Evolutionary conservation across 495 filamentous ascomycete genomes (phyloP).

Genomic region (Talaromyces adpressus): DNA sequence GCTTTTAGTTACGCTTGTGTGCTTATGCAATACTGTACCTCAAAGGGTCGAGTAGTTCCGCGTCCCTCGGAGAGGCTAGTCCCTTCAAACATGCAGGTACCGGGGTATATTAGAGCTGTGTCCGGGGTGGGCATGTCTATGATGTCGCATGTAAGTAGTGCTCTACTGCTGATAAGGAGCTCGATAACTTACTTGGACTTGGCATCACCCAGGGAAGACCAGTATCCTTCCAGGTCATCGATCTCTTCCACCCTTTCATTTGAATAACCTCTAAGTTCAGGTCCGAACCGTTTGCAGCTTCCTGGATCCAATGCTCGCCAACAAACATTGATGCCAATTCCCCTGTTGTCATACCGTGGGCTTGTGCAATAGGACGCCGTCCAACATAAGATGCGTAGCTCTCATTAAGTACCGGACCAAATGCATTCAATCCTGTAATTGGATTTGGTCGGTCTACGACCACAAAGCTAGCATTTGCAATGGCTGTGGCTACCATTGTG

Average conservation of each 20-base stretch:
- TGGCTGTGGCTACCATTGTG: slow-evolving; percentile 7
- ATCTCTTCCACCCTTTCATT: slow-evolving; percentile 8
- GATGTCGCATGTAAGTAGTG: not conserved
- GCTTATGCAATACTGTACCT: not conserved
- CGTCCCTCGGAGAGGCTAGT: slow-evolving; percentile 8
- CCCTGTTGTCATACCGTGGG: slow-evolving; percentile 6
- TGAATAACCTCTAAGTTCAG: slow-evolving; percentile 1
- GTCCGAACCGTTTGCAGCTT: slow-evolving; percentile 1
- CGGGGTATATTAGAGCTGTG: slow-evolving; percentile 8
- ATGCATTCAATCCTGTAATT: slow-evolving; percentile 7
- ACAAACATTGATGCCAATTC: slow-evolving; percentile 8
- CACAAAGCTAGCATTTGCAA: slow-evolving; percentile 1
- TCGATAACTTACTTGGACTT: slow-evolving; percentile 1
- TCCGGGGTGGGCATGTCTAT: slow-evolving; percentile 8
- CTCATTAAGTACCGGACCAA: slow-evolving; percentile 7
- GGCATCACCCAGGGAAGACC: slow-evolving; percentile 9
- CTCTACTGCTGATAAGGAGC: not conserved
- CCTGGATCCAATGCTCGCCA: slow-evolving; percentile 4
- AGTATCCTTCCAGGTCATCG: slow-evolving; percentile 8
- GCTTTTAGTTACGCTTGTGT: not conserved
- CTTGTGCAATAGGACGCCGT: slow-evolving; percentile 8
- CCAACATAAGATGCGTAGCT: slow-evolving; percentile 9
- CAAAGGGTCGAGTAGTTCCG: slow-evolving; percentile 8
- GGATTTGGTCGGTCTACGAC: slow-evolving; percentile 7
- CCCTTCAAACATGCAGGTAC: slow-evolving; percentile 9